Percentiles rank a stretch among this genome's conserved stretches.
These are phyloP conservation scores for Lentinula aciculospora DNA, from an alignment of 768 basidiomycete genomes.

Conservation along the genomic window DNA sequence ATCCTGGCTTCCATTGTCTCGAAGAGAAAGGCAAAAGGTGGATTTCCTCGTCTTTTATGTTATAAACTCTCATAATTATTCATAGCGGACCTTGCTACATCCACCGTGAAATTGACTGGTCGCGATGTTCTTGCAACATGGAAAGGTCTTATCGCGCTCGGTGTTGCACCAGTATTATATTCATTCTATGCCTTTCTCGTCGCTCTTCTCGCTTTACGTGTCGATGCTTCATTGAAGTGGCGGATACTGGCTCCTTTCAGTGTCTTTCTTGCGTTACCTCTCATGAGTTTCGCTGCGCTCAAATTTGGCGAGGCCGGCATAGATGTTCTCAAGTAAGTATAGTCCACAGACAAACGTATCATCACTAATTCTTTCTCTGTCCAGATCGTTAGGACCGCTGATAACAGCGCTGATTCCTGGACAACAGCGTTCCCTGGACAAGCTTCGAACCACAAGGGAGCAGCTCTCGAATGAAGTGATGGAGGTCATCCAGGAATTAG, in stretches of 20 bases:
- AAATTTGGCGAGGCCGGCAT: slow-evolving; percentile 98
- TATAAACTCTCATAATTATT: background rate
- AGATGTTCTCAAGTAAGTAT: slow-evolving; percentile 90
- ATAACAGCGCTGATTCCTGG: slow-evolving; percentile 84
- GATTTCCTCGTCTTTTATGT: background rate
- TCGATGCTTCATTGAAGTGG: slow-evolving; percentile 56
- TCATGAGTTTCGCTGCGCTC: slow-evolving; percentile 87
- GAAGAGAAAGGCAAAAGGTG: slow-evolving; percentile 82
- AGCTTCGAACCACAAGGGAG: slow-evolving; percentile 66
- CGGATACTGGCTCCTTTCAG: slow-evolving; percentile 72
- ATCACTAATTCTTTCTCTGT: slow-evolving; percentile 9
- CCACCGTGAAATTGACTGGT: slow-evolving; percentile 91
- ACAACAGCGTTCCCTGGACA: slow-evolving; percentile 74
- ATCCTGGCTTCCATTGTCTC: slow-evolving; percentile 84
- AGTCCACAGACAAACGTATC: background rate
- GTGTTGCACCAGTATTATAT: slow-evolving; percentile 82
- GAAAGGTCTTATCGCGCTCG: slow-evolving; percentile 93
- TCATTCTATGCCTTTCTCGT: slow-evolving; percentile 76
- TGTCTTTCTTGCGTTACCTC: slow-evolving; percentile 68
- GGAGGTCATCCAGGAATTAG: slow-evolving; percentile 80
- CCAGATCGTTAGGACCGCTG: slow-evolving; percentile 83
- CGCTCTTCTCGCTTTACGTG: slow-evolving; percentile 64
- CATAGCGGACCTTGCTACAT: slow-evolving; percentile 89
- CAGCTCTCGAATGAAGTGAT: slow-evolving; percentile 80
- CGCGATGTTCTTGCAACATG: slow-evolving; percentile 93